Conservation (phyloP, 1,139 yeast genomes). For the Candida freyschussii region DNA sequence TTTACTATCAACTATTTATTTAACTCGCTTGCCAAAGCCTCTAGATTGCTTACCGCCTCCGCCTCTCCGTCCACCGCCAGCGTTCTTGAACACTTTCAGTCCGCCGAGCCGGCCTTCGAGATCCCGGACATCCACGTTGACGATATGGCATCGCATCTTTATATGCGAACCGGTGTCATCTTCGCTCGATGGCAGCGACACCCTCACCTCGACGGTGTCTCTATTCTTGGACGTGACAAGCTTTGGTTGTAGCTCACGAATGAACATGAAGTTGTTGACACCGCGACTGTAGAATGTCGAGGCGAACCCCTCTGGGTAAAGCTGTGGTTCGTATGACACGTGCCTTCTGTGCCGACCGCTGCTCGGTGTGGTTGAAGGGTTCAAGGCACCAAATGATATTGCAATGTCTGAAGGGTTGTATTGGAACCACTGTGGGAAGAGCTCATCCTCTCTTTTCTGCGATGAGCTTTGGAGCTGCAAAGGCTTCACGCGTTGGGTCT, state of each 20-base stretch:
- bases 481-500: too few species aligned
- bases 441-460: slow-evolving; percentile 11
- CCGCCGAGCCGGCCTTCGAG: slow-evolving; percentile 29
- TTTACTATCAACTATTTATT: too few species aligned
- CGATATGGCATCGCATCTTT: slow-evolving; percentile 30
- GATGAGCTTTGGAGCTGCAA: slow-evolving; percentile 7
- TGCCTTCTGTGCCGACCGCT: slow-evolving; percentile 7
- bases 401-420: slow-evolving; percentile 10
- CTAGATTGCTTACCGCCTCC: too few species aligned
- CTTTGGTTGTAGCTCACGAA: slow-evolving; percentile 39
- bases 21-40: too few species aligned
- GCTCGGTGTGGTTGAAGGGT: not conserved
- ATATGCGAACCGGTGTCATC: slow-evolving; percentile 9
- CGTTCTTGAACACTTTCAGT: slow-evolving; percentile 13
- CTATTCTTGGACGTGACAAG: slow-evolving; percentile 34
- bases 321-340: slow-evolving; percentile 15
- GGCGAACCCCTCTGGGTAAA: slow-evolving; percentile 39
- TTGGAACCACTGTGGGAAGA: slow-evolving; percentile 11
- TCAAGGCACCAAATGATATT: too few species aligned
- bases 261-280: slow-evolving; percentile 40
- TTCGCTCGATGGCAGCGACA: slow-evolving; percentile 27
- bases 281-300: slow-evolving; percentile 41
- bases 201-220: slow-evolving; percentile 28
- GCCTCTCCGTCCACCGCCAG: too few species aligned
- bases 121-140: slow-evolving; percentile 34